Base-by-base conservation (phyloP, 2,329 filamentous ascomycete species). In the Leptographium wingfieldii region DNA sequence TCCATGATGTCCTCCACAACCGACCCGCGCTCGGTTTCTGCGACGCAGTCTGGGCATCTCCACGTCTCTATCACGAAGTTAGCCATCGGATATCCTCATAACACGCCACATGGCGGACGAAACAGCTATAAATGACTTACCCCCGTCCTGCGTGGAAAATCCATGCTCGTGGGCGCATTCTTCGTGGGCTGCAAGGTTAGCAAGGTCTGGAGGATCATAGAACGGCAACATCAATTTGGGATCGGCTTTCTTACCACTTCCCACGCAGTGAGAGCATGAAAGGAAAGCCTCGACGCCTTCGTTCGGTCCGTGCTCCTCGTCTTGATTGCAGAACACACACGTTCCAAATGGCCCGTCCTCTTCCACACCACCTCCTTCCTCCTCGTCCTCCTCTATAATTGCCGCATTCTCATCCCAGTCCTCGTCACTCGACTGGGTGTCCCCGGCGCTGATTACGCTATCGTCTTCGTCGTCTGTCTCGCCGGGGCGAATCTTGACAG, bases 201-300 rank as follows among this genome's bases (percentile, higher is more conserved):
- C 66, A 46, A 48, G 12, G 2, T 53, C 51, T 59, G 56, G 59
- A 64, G 63, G 60, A 61, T 62, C 33, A 35, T 35, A 64, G 46
- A 31, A 14, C n/a, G 12, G 2, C 7, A 9, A 46, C 5, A 25
- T 1, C 16, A 4, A 29, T 31, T 3, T 14, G 10, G 14, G 25
- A 58, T 59, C 63, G 33, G 22, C 60, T 29, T 25, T 82, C 88
- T 73, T 77, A 95, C 91, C 85, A 73, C 90, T 88, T 69, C 92
- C 88, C 65, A 85, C 85, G 73, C 92, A 97, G 64, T 83, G 79
- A 62, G 77, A 78, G 72, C 92, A 96, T 58, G 85, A 76, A 62
- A 96, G 76, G 70, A 87, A 90, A 61, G 86, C 78, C 71, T 94
- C 90, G 67, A 86, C 94, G 64, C 92, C 88, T 65, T 89, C 87